phyloP scores from a whole-genome alignment of 495 filamentous ascomycete species.

The Trichoderma reesei region DNA sequence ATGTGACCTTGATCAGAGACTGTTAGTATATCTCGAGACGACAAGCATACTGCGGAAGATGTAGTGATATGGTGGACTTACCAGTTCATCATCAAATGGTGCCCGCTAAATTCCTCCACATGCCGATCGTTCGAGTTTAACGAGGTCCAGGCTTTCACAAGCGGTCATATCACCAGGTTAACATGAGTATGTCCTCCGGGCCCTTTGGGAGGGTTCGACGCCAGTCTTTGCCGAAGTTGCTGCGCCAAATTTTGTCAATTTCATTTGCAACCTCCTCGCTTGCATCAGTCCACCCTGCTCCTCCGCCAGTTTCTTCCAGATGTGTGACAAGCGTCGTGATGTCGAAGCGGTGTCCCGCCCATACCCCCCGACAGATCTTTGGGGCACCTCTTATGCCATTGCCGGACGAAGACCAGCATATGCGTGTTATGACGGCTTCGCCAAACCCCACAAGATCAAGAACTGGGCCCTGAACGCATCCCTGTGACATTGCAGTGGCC shows the following conservation, averaged over 20 bases:
- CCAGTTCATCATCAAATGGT: too few species aligned
- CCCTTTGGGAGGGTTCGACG: neutral
- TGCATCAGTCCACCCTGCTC: neutral
- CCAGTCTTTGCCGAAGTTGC: neutral
- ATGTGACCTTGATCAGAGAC: too few species aligned
- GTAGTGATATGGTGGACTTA: too few species aligned
- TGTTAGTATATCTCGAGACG: too few species aligned
- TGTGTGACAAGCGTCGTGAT: conserved; percentile 14
- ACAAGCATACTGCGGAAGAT: too few species aligned
- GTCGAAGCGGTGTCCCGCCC: conserved; percentile 18
- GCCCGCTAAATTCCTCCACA: too few species aligned
- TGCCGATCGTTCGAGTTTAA: too few species aligned
- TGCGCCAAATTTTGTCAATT: neutral
- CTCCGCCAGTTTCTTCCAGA: neutral
- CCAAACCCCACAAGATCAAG: neutral
- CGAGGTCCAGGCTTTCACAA: too few species aligned
- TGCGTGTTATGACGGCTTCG: neutral
- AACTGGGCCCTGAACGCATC: conserved; percentile 2
- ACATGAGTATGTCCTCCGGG: too few species aligned
- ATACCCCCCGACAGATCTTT: conserved; percentile 15
- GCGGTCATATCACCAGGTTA: too few species aligned
- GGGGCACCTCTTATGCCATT: neutral
- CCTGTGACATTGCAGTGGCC: conserved; percentile 18
- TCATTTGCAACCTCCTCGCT: neutral
- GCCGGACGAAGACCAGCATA: neutral